phyloP scores from a whole-genome alignment of 2,329 filamentous ascomycete genomes.

The Aspergillus sp. region DNA sequence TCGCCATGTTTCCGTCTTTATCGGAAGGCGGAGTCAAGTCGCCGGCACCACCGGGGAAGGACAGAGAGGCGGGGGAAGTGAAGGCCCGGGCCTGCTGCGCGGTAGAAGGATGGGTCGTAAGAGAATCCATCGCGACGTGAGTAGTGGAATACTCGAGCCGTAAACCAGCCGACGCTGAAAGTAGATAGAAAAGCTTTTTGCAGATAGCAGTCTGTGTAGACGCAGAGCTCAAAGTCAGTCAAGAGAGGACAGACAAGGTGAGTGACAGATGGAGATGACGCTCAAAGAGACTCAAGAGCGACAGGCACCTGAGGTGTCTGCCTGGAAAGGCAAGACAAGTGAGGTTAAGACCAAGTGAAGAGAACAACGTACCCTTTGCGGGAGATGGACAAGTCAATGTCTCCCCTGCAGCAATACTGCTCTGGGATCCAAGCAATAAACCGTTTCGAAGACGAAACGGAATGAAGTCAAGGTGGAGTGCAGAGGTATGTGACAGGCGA shows the following conservation, averaged over 20 bases:
- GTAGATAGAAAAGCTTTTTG: constrained; percentile 15
- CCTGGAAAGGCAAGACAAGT: constrained; percentile 10
- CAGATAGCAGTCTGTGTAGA: constrained; percentile 32
- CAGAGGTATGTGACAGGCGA: neutral
- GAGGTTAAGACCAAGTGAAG: constrained; percentile 8
- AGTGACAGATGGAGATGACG: neutral
- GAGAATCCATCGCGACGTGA: constrained; percentile 71
- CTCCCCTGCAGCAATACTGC: constrained; percentile 64
- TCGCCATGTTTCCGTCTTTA: constrained; percentile 60
- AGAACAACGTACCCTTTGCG: constrained; percentile 56
- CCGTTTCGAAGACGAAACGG: neutral
- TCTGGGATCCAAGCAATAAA: constrained; percentile 11
- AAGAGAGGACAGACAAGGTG: constrained; percentile 6
- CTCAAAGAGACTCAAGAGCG: neutral
- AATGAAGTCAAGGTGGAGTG: neutral
- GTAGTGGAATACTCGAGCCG: constrained; percentile 29
- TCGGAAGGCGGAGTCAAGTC: constrained; percentile 79
- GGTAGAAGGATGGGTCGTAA: constrained; percentile 88
- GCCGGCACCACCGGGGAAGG: constrained; percentile 80
- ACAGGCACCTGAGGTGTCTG: constrained; percentile 5
- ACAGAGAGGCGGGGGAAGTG: constrained; percentile 87
- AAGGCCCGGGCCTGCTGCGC: constrained; percentile 94
- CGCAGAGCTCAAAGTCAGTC: constrained; percentile 12
- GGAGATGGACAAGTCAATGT: constrained; percentile 99
- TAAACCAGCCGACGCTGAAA: constrained; percentile 26